phyloP scores from a whole-genome alignment of 352 stramenopile genomes.

The Globisporangium cylindrosporum region DNA sequence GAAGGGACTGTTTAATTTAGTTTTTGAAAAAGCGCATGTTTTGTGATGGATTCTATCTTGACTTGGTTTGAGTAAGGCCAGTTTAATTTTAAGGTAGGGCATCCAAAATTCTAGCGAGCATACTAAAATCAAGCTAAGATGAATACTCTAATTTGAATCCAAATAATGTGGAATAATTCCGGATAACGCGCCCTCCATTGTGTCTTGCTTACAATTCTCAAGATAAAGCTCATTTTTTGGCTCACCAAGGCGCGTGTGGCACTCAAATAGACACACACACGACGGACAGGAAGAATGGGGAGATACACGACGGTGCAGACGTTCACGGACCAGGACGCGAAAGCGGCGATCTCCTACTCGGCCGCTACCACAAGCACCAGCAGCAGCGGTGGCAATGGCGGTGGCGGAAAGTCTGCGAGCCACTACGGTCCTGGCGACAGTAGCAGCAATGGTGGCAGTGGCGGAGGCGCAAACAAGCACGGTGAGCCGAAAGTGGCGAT shows the following conservation, averaged over 20 bases:
- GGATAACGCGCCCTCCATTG: no score
- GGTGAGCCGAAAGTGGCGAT: conserved; percentile 42
- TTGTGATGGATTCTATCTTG: no score
- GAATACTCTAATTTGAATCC: background rate
- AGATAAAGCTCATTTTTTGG: no score
- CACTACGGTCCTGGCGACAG: conserved; percentile 15
- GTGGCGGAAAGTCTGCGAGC: background rate
- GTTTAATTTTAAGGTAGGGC: no score
- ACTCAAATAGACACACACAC: background rate
- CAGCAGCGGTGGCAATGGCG: conserved; percentile 1
- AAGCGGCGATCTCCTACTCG: conserved; percentile 64
- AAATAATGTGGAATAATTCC: no score
- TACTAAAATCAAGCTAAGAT: no score
- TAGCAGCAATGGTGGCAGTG: conserved; percentile 5
- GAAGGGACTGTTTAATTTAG: no score
- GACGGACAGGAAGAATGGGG: conserved; percentile 35
- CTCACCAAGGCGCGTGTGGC: no score
- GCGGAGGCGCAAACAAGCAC: conserved; percentile 13
- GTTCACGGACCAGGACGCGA: conserved; percentile 80
- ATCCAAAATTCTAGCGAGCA: no score
- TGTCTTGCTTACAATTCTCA: no score
- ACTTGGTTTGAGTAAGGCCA: no score
- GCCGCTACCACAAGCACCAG: conserved; percentile 17
- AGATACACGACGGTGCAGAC: conserved; percentile 83
- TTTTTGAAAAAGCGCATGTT: no score